These are phyloP conservation scores for Sporothrix schenckii DNA, from an alignment of 2,329 filamentous ascomycete species.

Conservation along the genomic window DNA sequence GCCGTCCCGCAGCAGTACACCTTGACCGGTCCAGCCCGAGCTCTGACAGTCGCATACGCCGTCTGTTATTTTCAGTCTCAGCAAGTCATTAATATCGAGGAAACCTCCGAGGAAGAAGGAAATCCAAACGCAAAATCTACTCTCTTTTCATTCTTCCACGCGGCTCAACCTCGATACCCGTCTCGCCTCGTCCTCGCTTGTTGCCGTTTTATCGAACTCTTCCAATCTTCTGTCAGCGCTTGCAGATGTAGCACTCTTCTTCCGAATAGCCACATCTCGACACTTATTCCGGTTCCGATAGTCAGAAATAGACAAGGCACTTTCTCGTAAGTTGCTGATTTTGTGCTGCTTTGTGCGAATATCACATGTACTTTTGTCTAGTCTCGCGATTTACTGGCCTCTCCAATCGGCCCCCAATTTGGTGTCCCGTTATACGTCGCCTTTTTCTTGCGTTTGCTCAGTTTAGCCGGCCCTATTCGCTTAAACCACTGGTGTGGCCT, in stretches of 20 bases:
- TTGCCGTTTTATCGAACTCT: conserved; percentile 11
- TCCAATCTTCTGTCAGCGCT: conserved; percentile 4
- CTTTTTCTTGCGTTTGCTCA: not conserved
- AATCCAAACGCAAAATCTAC: not conserved
- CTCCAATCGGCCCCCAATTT: not conserved
- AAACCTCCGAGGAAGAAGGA: not conserved
- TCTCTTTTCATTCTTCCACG: not conserved
- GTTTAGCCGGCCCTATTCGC: conserved; percentile 22
- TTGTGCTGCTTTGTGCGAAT: not conserved
- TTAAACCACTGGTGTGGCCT: conserved; percentile 6
- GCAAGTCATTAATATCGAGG: conserved; percentile 7
- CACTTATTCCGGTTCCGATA: not conserved
- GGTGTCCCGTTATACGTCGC: conserved; percentile 1
- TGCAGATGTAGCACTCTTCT: not conserved
- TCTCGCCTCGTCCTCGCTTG: conserved; percentile 20
- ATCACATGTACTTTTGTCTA: conserved; percentile 16
- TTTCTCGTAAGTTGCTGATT: not conserved
- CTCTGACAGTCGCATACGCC: not conserved
- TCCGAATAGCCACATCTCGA: conserved; percentile 4
- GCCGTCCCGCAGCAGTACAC: conserved; percentile 13
- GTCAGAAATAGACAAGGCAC: not conserved
- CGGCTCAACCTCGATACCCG: conserved; percentile 7
- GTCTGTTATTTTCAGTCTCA: not conserved
- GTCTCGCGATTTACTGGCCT: not conserved
- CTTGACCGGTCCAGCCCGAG: conserved; percentile 15